Evolutionary conservation across 208 protist species (phyloP).

Genomic region (Crithidia acanthocephali): DNA sequence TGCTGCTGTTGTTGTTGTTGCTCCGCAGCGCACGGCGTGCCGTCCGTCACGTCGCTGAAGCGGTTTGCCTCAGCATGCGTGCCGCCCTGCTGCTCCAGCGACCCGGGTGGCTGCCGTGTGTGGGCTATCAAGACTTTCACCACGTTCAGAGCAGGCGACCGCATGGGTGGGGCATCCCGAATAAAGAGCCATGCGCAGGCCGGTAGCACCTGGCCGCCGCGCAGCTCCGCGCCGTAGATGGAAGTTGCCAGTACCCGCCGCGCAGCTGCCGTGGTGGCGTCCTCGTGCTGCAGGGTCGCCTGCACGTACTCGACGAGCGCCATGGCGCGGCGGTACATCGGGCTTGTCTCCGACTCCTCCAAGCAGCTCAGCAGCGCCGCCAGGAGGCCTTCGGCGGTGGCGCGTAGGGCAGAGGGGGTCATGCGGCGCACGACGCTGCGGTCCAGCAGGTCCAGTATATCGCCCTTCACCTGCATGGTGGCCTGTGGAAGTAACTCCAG

Average conservation of each 20-base stretch:
- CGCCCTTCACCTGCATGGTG: conserved; percentile 37
- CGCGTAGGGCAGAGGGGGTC: conserved; percentile 28
- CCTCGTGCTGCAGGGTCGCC: conserved; percentile 17
- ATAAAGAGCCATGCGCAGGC: conserved; percentile 37
- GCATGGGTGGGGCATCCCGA: conserved; percentile 31
- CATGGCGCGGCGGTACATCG: conserved; percentile 52
- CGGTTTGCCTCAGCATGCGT: neutral
- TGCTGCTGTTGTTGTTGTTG: neutral
- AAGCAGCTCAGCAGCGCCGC: conserved; percentile 47
- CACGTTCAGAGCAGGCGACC: conserved; percentile 26
- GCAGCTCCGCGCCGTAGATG: conserved; percentile 14
- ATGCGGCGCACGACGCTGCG: conserved; percentile 28
- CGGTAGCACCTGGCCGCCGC: conserved; percentile 33
- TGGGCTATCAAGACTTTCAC: conserved; percentile 43
- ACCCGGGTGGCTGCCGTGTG: neutral
- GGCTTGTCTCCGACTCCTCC: conserved; percentile 63
- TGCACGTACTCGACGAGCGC: conserved; percentile 42
- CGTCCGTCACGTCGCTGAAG: neutral
- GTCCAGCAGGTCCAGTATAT: conserved; percentile 25
- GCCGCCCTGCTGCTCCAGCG: neutral
- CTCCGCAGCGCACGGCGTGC: neutral
- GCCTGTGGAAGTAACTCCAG: conserved; percentile 34
- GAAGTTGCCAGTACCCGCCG: neutral
- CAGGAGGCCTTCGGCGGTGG: conserved; percentile 44
- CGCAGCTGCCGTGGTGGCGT: conserved; percentile 2